Percentiles rank a stretch among this genome's conserved stretches.
These are phyloP conservation scores for Solanum ahanhuiri DNA, from an alignment of 257 asterid genomes.

Conservation along the genomic window DNA sequence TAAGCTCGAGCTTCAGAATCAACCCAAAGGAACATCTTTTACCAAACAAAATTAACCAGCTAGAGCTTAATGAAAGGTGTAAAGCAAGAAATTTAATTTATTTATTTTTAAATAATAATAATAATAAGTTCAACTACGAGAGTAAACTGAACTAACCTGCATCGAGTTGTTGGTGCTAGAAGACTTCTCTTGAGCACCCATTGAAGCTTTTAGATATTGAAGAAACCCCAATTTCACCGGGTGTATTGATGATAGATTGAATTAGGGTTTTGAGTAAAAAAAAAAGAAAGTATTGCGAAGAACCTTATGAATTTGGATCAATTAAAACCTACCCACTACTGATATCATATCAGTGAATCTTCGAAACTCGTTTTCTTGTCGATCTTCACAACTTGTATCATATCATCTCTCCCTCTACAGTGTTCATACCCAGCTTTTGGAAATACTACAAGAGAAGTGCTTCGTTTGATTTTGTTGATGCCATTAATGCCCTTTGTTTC, in stretches of 20 bases:
- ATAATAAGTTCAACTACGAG: not conserved
- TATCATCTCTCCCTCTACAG: conserved; percentile 11
- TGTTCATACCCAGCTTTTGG: conserved; percentile 19
- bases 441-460: conserved; percentile 10
- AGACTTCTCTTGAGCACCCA: conserved; percentile 37
- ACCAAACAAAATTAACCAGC: not conserved
- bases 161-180: conserved; percentile 2
- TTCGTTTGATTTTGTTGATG: not conserved
- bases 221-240: not conserved
- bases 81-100: not conserved
- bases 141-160: not conserved
- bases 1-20: not conserved
- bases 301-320: conserved; percentile 14
- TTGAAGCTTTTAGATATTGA: conserved; percentile 1
- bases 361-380: conserved; percentile 7
- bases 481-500: conserved; percentile 15
- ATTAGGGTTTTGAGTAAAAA: conserved; percentile 48
- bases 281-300: not conserved
- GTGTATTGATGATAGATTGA: not conserved
- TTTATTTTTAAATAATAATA: too few species aligned
- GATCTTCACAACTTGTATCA: not conserved
- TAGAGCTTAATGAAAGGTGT: not conserved
- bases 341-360: conserved; percentile 3
- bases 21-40: not conserved
- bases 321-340: conserved; percentile 15